Evolutionary conservation across 768 basidiomycete species (phyloP), one percentile per base, ranked within the genome.

Genomic region (Rhodotorula sphaerocarpa): DNA sequence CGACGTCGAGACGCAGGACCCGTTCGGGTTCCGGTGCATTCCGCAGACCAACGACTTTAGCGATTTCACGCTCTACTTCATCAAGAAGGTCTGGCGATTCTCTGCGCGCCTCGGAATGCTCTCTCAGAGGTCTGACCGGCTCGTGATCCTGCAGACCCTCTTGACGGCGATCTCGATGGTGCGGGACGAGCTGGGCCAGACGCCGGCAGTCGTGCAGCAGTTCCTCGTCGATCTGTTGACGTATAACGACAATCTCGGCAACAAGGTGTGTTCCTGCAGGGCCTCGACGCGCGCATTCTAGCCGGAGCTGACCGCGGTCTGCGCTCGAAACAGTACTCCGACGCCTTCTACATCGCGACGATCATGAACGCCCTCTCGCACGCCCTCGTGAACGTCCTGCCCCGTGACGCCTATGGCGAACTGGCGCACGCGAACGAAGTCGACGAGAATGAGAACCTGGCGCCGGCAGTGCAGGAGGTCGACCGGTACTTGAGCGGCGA

Each of bases 401-500:
- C 87, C 4, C 88, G 87, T 12, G 88, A 90, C 74, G 31, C 3
- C 31, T 20, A 1, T 3, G 30, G 25, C 20, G 58, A 46, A 18
- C 84, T 42, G 82, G 42, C 48, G 28, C 31, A 59, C 15, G 27
- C 41, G 9, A 61, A 66, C 57, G 66, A 67, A 56, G 33, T 55
- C 18, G 65, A 56, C 30, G 87, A 88, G 68, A 78, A 77, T 31
- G 81, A 82, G 42, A 58, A 62, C 58, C 51, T 92, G 52, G 84
- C 84, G 70, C 83, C 86, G 69, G 87, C 86, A 3, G 74, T 86
- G 48, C 80, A 84, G 25, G 90, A 93, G 73, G 82, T 96, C 36
- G 88, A 90, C 71, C 82, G 93, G 47, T 93, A 92, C 77, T 84
- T 90, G 59, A 88, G 84, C 71, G 90, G 95, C 85, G 95, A 99